phyloP scores from a whole-genome alignment of 2,329 filamentous ascomycete genomes.

The Trichoderma asperellum region DNA sequence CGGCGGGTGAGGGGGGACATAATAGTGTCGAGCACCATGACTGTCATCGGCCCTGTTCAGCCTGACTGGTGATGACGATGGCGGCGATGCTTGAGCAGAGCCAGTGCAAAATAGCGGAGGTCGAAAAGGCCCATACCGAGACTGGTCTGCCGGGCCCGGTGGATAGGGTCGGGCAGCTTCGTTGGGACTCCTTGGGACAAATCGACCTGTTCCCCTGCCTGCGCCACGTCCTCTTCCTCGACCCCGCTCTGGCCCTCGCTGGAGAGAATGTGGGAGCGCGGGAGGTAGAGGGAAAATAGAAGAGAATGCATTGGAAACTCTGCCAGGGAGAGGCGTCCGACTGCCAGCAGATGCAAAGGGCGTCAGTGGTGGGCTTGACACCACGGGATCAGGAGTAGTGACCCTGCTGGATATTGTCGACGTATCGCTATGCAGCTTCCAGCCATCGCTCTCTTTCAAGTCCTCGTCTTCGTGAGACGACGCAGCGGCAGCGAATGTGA shows the following conservation, averaged over 20 bases:
- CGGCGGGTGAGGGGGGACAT: slow-evolving; percentile 21
- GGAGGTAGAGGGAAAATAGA: slow-evolving; percentile 30
- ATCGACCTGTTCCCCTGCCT: slow-evolving; percentile 10
- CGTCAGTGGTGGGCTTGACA: slow-evolving; percentile 31
- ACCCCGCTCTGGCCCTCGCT: slow-evolving; percentile 22
- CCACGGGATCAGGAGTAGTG: slow-evolving; percentile 37
- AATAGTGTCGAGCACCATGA: not conserved
- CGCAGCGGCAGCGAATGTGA: slow-evolving; percentile 29
- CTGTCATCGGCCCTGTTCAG: not conserved
- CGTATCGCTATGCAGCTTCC: slow-evolving; percentile 35
- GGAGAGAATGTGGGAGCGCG: slow-evolving; percentile 24
- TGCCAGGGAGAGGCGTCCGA: slow-evolving; percentile 29
- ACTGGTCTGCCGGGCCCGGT: slow-evolving; percentile 8
- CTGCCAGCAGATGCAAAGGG: slow-evolving; percentile 28
- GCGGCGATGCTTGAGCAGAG: not conserved
- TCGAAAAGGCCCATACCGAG: slow-evolving; percentile 8
- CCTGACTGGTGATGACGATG: not conserved
- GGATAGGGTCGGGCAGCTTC: slow-evolving; percentile 27
- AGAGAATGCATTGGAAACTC: slow-evolving; percentile 27
- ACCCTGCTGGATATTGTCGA: slow-evolving; percentile 39
- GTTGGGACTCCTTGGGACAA: slow-evolving; percentile 27
- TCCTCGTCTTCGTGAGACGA: slow-evolving; percentile 38
- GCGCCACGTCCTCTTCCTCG: slow-evolving; percentile 27
- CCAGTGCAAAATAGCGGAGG: not conserved
- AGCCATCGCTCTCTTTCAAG: slow-evolving; percentile 37